Base-by-base conservation (phyloP, 192 early-diverging fungal genomes). In the Chytriomyces confervae region DNA sequence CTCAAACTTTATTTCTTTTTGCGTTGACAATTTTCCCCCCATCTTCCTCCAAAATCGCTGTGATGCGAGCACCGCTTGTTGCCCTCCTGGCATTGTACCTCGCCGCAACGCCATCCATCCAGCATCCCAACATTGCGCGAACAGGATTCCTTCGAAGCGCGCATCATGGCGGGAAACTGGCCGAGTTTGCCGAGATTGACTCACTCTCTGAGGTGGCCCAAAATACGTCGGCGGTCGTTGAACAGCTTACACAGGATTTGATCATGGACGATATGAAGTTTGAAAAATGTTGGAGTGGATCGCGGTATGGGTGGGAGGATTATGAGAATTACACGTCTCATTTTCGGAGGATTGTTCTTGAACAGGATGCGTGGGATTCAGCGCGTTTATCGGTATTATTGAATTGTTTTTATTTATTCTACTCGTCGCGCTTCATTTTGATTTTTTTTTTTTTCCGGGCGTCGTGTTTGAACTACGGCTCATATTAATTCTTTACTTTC, bases 341-440 rank as follows among this genome's bases (percentile, higher is more conserved):
- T 63, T 53, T 18, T 50, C 11, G 61, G 45, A 62, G 9, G 36
- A 61, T 74, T 61, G 36, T 18, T 20, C 61, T 74, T 24, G 72
- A 74, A 74, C 72, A 74, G 43, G 72, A 74, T 44, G 72, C 53
- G 5, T 74, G 72, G 72, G 72, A 74, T 63, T 74, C 72, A 44
- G 72, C 72, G 10, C 72, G 61, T 47, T 18, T 74, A 11, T 57
- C 61, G 6, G 36, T 36, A 36, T 36, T 36, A 36, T 36, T 36
- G 36, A 36, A 36, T 36, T 36, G 36, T 4, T 36, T 2, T 36
- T 36, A 27, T 36, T 36, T 1, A 36, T 36, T 36, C 4, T 36
- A 36, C 36, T 36, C 36, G 36, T 0, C 36, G 36, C 36, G 4
- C 36, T 2, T 36, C 4, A 2, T 36, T 36, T 36, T 36, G 36